These are phyloP conservation scores for Macrotyloma uniflorum DNA, from an alignment of 306 rosid species.

Conservation along the genomic window DNA sequence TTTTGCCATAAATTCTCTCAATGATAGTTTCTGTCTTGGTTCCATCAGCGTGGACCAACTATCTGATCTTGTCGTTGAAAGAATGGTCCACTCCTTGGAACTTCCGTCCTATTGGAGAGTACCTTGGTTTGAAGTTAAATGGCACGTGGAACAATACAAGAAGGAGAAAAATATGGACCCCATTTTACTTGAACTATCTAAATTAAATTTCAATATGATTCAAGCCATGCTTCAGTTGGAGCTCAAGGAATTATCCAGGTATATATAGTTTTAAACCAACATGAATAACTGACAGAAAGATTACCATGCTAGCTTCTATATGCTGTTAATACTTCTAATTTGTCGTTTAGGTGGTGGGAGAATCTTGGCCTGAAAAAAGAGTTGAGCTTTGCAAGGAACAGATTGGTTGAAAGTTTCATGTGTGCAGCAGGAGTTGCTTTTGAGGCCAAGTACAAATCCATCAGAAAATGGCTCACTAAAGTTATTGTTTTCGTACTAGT, in stretches of 20 bases:
- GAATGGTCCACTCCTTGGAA: slow-evolving; percentile 53
- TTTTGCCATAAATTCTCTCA: slow-evolving; percentile 30
- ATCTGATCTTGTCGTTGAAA: not conserved
- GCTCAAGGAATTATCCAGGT: slow-evolving; percentile 55
- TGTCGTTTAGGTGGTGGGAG: slow-evolving; percentile 68
- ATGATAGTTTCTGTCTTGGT: not conserved
- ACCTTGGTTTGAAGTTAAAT: slow-evolving; percentile 61
- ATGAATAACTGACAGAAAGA: not conserved
- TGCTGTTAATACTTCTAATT: not conserved
- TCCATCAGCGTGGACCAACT: not conserved
- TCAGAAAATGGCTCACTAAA: slow-evolving; percentile 73
- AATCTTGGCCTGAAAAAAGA: slow-evolving; percentile 49
- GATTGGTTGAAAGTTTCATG: slow-evolving; percentile 72
- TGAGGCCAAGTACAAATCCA: slow-evolving; percentile 39
- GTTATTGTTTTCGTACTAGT: slow-evolving; percentile 46
- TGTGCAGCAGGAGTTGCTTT: slow-evolving; percentile 58
- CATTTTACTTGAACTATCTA: slow-evolving; percentile 50
- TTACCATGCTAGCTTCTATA: not conserved
- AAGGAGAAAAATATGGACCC: not conserved
- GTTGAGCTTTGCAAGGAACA: slow-evolving; percentile 62
- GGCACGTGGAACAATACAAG: slow-evolving; percentile 47
- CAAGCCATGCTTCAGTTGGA: slow-evolving; percentile 60
- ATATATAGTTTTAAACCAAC: not conserved
- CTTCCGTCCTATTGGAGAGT: slow-evolving; percentile 65
- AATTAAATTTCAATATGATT: slow-evolving; percentile 51